Evolutionary conservation across 768 basidiomycete genomes (phyloP).

Genomic region (Suillus paluster): DNA sequence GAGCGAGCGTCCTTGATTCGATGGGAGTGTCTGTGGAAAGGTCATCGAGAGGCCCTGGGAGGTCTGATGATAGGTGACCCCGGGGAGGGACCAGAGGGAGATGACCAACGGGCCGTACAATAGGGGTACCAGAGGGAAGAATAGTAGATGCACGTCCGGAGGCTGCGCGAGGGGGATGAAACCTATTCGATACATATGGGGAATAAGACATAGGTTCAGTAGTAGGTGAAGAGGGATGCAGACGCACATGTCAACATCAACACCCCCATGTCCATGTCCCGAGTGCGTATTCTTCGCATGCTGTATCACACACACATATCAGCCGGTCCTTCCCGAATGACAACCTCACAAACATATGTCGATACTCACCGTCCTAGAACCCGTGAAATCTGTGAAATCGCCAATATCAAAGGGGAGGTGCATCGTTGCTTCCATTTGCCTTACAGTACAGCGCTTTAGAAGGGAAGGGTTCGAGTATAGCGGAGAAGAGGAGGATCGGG

Average conservation of each 20-base stretch:
- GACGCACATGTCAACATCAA: constrained; percentile 5
- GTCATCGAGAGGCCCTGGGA: neutral
- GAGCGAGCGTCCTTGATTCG: neutral
- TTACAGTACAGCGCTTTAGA: neutral
- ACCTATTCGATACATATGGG: neutral
- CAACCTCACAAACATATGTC: neutral
- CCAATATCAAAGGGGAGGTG: constrained; percentile 9
- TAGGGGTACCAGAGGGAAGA: constrained; percentile 2
- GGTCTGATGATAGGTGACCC: neutral
- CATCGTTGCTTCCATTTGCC: constrained; percentile 5
- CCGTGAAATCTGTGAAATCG: constrained; percentile 10
- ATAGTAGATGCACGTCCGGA: constrained; percentile 6
- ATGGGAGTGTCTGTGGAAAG: neutral
- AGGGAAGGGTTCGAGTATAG: neutral
- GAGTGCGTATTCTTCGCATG: constrained; percentile 12
- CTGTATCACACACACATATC: neutral
- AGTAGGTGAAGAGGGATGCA: neutral
- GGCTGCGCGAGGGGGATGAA: constrained; percentile 7
- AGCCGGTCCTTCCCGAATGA: neutral
- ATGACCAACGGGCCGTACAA: constrained; percentile 7
- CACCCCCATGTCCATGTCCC: neutral
- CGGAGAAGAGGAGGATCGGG: neutral
- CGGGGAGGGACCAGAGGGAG: neutral
- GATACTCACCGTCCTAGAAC: constrained; percentile 5
- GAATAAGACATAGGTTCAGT: neutral